Base-by-base conservation (phyloP, 2,329 filamentous ascomycete genomes). In the Daldinia eschscholtzii region DNA sequence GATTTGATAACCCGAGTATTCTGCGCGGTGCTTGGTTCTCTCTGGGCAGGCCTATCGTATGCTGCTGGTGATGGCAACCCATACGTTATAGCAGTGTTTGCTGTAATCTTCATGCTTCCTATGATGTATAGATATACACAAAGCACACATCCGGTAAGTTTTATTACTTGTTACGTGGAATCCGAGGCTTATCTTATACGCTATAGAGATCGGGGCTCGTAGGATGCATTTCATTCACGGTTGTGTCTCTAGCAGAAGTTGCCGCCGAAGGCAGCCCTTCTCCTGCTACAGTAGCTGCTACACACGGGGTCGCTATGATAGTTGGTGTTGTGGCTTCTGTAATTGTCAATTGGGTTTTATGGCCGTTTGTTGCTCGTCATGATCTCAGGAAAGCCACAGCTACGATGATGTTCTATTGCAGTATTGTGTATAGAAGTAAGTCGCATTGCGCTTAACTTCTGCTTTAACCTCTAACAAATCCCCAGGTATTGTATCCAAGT, bases 281-380 rank as follows among this genome's bases (percentile, higher is more conserved):
- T 0, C 75, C 81, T 3, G 75, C 78, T 2, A 73, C 79, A 3
- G 80, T 85, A 6, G 83, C 83, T 6, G 83, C 83, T 67, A 82
- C 83, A 39, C 80, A 83, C 44, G 87, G 86, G 0, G 70, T 84
- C 2, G 81, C 84, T 0, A 85, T 89, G 66, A 79, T 88, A 2
- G 75, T 88, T 23, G 87, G 87, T 1, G 84, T 87, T 2, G 80
- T 86, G 0, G 81, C 84, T 1, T 86, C 87, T 0, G 80, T 89
- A 10, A 68, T 87, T 0, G 82, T 88, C 13, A 89, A 88, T 70
- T 89, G 86, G 87, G 73, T 87, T 12, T 77, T 89, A 3, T 89
- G 87, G 87, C 87, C 87, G 2, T 89, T 89, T 68, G 82, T 89
- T 4, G 87, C 87, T 10, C 81, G 87, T 12, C 87, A 88, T 71